Base-by-base conservation (phyloP, 1,284 basidiomycete species). In the Boletellus deceptivus region DNA sequence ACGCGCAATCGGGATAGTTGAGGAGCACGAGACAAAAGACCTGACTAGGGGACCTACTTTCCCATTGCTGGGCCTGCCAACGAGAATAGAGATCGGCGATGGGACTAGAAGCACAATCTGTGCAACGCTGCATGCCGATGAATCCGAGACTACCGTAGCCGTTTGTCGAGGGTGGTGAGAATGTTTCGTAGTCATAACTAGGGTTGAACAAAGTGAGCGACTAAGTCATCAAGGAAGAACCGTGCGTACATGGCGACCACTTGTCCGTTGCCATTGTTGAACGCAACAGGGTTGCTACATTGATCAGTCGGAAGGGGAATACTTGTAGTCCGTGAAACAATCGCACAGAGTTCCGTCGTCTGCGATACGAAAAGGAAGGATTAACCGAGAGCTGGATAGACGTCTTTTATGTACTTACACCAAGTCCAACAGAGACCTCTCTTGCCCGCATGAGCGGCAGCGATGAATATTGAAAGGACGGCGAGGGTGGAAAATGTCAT, bases 141-240 rank as follows among this genome's bases (percentile, higher is more conserved):
- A 74, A 72, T 6, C 53, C 57, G 4, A 72, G 64, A 6, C 65
- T 66, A 1, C 70, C 68, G 3, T 48, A 57, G 0, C 70, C 71
- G 34, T 64, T 66, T 13, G 60, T 56, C 9, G 70, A 63, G 8
- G 63, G 56, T 10, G 72, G 71, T 4, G 47, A 33, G 37, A 61
- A 69, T n/a, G 71, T 73, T 48, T 72, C 71, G 25, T 59, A 74
- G 48, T 73, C 70, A 42, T 72, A 72, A 36, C 71, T 70, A 27
- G 8, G 13, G 35, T 5, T 4, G n/a, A 22, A 31, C 29, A 31
- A 14, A 10, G 20, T 49, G n/a, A 49, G 25, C 7, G 16, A 40
- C n/a, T 2, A 11, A 36, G 2, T 6, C 3, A 5, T n/a, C 6
- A 10, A 29, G 37, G 31, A 2, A 11, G 5, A 46, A 44, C 39